These are phyloP conservation scores for Silene conica DNA, from an alignment of 148 eudicot species.

Conservation along the genomic window DNA sequence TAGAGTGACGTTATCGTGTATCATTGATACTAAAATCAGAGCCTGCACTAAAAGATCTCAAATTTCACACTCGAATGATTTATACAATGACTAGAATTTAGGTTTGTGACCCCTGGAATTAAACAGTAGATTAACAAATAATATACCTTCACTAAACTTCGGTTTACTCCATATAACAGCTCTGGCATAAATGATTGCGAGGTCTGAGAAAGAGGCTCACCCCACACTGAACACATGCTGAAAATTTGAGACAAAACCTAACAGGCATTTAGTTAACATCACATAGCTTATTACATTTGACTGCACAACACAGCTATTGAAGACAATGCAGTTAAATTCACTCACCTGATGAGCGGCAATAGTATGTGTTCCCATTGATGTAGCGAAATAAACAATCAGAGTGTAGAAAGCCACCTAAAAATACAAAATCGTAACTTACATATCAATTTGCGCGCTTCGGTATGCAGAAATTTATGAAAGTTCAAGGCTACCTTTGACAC, in stretches of 20 bases:
- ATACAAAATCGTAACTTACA: slow-evolving; percentile 1
- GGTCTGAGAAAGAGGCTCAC: slow-evolving; percentile 97
- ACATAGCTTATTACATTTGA: slow-evolving; percentile 1
- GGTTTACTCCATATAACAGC: slow-evolving; percentile 71
- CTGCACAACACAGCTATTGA: not conserved
- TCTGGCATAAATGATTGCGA: slow-evolving; percentile 99
- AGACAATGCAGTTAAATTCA: slow-evolving; percentile 1
- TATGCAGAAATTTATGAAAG: not conserved
- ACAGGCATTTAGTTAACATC: slow-evolving; percentile 12
- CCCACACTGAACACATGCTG: slow-evolving; percentile 78
- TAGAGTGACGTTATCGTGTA: no score
- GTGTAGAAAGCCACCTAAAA: slow-evolving; percentile 74
- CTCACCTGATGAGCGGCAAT: slow-evolving; percentile 96
- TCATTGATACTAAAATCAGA: not conserved
- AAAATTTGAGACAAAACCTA: slow-evolving; percentile 83
- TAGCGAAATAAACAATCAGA: slow-evolving; percentile 73
- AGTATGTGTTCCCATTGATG: slow-evolving; percentile 82
- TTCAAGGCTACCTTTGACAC: slow-evolving; percentile 59
- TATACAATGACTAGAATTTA: not conserved
- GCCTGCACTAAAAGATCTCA: not conserved
- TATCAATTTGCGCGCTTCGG: slow-evolving; percentile 4
- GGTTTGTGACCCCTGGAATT: not conserved
- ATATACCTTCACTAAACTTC: slow-evolving; percentile 71
- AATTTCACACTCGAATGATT: not conserved
- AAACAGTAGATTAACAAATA: not conserved